A percentile compares a stretch with the other conserved stretches of the same genome.
Evolutionary conservation across 139 green algal species (phyloP).

Genomic region (Mychonastes homosphaera): DNA sequence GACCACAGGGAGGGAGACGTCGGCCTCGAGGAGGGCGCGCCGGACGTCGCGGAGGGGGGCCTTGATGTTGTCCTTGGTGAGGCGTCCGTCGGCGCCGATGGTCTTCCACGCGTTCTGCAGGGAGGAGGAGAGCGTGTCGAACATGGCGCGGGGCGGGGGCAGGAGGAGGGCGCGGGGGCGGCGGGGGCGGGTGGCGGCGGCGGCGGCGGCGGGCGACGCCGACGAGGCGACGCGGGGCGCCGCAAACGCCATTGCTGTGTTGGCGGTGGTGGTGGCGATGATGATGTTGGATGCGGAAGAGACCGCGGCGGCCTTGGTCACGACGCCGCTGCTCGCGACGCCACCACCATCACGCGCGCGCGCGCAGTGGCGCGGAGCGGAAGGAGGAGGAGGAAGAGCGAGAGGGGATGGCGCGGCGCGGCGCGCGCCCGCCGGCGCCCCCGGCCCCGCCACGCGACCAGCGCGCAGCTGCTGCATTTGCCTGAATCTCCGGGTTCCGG

Average conservation of each 20-base stretch:
- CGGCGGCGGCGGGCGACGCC: not conserved
- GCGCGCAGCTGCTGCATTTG: slow-evolving; percentile 3
- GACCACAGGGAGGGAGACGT: slow-evolving; percentile 89
- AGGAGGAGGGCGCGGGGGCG: not conserved
- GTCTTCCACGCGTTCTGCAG: slow-evolving; percentile 75
- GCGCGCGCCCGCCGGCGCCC: too few relatives aligned
- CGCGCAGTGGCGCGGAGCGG: too few relatives aligned
- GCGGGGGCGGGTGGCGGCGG: not conserved
- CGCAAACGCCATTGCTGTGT: too few relatives aligned
- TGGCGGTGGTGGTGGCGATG: not conserved
- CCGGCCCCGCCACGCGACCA: too few relatives aligned
- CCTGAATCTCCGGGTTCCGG: slow-evolving; percentile 9
- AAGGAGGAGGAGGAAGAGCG: too few relatives aligned
- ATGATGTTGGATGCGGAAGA: not conserved
- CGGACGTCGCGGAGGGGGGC: slow-evolving; percentile 80
- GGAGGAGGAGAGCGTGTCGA: slow-evolving; percentile 67
- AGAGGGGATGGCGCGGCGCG: too few relatives aligned
- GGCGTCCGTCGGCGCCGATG: slow-evolving; percentile 60
- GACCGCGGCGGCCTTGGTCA: too few relatives aligned
- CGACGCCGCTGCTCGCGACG: too few relatives aligned
- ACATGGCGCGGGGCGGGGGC: slow-evolving; percentile 52
- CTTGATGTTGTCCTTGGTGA: slow-evolving; percentile 95
- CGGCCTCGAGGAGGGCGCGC: slow-evolving; percentile 90
- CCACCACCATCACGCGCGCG: too few relatives aligned
- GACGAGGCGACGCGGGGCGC: too few relatives aligned